phyloP scores from a whole-genome alignment of 768 basidiomycete species.

The Pleurotus djamor region DNA sequence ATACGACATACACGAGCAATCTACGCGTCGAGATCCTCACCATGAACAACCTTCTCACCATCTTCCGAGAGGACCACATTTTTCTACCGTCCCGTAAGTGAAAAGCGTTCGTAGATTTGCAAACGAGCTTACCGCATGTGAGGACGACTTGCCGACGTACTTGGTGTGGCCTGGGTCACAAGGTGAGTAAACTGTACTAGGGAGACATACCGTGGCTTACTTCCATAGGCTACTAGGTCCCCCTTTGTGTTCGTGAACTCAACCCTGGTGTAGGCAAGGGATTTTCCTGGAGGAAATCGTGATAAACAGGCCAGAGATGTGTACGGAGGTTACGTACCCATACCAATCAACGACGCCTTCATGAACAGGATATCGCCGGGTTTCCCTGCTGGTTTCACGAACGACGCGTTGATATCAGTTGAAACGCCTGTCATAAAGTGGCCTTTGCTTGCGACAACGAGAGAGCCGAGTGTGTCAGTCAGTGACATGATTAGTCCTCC shows the following conservation, averaged over 20 bases:
- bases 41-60: constrained; percentile 69
- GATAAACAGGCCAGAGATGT: not conserved
- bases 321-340: constrained; percentile 43
- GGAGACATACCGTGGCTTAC: constrained; percentile 39
- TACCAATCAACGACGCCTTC: constrained; percentile 63
- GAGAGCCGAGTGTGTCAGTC: constrained; percentile 82
- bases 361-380: constrained; percentile 65
- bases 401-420: constrained; percentile 75
- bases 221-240: constrained; percentile 77
- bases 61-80: constrained; percentile 81
- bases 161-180: constrained; percentile 72
- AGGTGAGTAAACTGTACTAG: constrained; percentile 6
- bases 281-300: constrained; percentile 52
- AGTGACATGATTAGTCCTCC: constrained; percentile 81
- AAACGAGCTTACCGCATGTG: constrained; percentile 30
- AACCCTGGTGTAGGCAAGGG: constrained; percentile 76
- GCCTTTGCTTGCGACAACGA: constrained; percentile 80
- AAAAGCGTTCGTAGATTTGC: not conserved
- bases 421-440: constrained; percentile 89
- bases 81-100: constrained; percentile 37
- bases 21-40: constrained; percentile 43
- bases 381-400: constrained; percentile 74
- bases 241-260: constrained; percentile 70
- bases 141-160: constrained; percentile 71
- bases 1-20: constrained; percentile 2